Conservation (phyloP, 2,329 filamentous ascomycete genomes). For the Exophiala bonariae region DNA sequence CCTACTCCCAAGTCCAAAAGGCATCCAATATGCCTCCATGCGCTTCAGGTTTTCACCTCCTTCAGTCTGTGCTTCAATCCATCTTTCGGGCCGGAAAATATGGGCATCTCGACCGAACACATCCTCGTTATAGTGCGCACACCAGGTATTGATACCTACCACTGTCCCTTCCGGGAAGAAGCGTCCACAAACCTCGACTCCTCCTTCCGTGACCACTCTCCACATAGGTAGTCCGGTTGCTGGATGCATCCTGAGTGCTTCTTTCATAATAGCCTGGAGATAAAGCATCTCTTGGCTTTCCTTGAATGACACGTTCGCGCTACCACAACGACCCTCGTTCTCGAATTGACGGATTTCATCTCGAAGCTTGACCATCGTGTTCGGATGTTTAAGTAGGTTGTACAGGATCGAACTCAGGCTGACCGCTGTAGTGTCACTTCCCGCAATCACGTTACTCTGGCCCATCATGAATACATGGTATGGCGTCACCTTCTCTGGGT, state of each 20-base stretch:
- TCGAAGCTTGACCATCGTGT: conserved; percentile 22
- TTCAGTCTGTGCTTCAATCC: conserved; percentile 39
- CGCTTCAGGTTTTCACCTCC: conserved; percentile 32
- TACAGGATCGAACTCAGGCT: conserved; percentile 72
- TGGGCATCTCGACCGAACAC: conserved; percentile 48
- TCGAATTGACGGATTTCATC: conserved; percentile 20
- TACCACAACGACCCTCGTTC: conserved; percentile 36
- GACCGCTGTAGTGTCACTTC: conserved; percentile 24
- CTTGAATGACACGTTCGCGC: conserved; percentile 51
- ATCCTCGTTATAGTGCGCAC: conserved; percentile 45
- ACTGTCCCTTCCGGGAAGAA: conserved; percentile 44
- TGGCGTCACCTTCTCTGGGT: conserved; percentile 44
- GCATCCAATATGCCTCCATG: conserved; percentile 42
- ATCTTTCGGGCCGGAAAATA: conserved; percentile 48
- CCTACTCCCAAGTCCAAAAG: conserved; percentile 41
- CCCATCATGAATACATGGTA: conserved; percentile 42
- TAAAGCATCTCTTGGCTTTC: conserved; percentile 69
- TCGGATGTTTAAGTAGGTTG: conserved; percentile 66
- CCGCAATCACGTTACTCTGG: conserved; percentile 28
- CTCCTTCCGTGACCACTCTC: conserved; percentile 48
- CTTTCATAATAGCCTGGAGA: conserved; percentile 55
- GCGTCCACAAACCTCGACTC: conserved; percentile 42
- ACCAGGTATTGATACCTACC: conserved; percentile 48
- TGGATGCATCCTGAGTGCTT: conserved; percentile 53
- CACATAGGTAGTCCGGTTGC: conserved; percentile 52